Evolutionary conservation across 805 yeast genomes (phyloP), one percentile per base, ranked within the genome.

Genomic region (Middelhovenomyces tepae): DNA sequence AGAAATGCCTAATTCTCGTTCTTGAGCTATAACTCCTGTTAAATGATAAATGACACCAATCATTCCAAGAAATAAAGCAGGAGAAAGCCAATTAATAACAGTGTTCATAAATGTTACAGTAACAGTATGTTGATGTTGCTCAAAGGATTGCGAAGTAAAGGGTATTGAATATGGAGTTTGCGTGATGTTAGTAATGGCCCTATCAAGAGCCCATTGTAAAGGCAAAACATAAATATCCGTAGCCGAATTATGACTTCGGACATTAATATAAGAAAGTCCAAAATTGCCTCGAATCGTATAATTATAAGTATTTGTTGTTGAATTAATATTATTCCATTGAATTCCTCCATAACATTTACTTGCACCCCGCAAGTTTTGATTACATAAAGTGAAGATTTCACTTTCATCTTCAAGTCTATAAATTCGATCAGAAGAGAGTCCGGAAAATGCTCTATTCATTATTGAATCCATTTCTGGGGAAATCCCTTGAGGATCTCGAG

Each of bases 41-140:
- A 57, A 42, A 26, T 56, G 61, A 39, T 56, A 56, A n/a, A 51
- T 41, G 19, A 54, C 56, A 17, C 61, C 61, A 34, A 56, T 50
- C 52, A 57, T 52, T 26, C 50, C 48, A 6, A 56, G 42, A 34
- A 56, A 52, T 36, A 57, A 39, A 2, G 58, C 61, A 2, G 60
- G 59, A 7, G 60, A 52, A 22, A 56, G 38, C 46, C 48, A 53
- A 33, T 43, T 42, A 38, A 38, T 43, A 13, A 54, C 32, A 20
- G 46, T 37, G 13, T 44, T 41, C 46, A 55, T 45, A 34, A 47
- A 56, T 17, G 41, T 33, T 8, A 38, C 41, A 22, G 55, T 48
- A 21, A 46, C 42, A 16, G 44, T 39, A 24, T 51, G 43, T 18
- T 50, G 37, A 22, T 45, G 40, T 36, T 46, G 44, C 24, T 34